Percentiles rank a stretch among this genome's conserved stretches.
Conservation (phyloP, 2,329 filamentous ascomycete species). For the Aspergillus flavus region DNA sequence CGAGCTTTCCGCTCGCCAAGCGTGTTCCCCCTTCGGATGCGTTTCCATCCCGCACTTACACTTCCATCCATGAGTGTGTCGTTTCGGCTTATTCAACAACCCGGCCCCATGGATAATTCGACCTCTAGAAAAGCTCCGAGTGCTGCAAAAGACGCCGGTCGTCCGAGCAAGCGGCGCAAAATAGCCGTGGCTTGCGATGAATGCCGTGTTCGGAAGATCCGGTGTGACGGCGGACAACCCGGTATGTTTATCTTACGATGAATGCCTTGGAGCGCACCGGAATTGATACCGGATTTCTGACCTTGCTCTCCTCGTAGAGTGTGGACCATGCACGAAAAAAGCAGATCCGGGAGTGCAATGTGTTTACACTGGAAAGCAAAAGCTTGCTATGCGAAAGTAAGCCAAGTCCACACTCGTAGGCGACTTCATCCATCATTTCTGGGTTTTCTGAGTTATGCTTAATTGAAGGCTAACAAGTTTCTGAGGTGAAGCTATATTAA, state of each 20-base stretch:
- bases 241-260: slow-evolving; percentile 9
- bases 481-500: slow-evolving; percentile 29
- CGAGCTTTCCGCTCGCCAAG: not conserved
- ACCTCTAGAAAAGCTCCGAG: not conserved
- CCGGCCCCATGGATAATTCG: slow-evolving; percentile 3
- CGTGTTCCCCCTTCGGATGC: not conserved
- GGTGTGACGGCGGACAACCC: slow-evolving; percentile 25
- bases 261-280: not conserved
- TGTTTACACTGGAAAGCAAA: slow-evolving; percentile 31
- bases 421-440: not conserved
- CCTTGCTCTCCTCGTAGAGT: slow-evolving; percentile 21
- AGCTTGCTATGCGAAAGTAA: slow-evolving; percentile 27
- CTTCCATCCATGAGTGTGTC: not conserved
- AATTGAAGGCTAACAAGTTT: not conserved
- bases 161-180: slow-evolving; percentile 20
- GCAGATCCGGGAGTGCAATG: slow-evolving; percentile 23
- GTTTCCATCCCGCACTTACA: not conserved
- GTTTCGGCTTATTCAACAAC: not conserved
- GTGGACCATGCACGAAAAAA: slow-evolving; percentile 32
- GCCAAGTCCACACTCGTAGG: not conserved
- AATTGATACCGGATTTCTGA: slow-evolving; percentile 8
- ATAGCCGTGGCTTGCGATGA: slow-evolving; percentile 23
- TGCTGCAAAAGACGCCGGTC: not conserved
- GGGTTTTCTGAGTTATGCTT: not conserved
- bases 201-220: slow-evolving; percentile 21